Conservation (phyloP, 164 flowering plant genomes). For the Echeveria elegans region DNA sequence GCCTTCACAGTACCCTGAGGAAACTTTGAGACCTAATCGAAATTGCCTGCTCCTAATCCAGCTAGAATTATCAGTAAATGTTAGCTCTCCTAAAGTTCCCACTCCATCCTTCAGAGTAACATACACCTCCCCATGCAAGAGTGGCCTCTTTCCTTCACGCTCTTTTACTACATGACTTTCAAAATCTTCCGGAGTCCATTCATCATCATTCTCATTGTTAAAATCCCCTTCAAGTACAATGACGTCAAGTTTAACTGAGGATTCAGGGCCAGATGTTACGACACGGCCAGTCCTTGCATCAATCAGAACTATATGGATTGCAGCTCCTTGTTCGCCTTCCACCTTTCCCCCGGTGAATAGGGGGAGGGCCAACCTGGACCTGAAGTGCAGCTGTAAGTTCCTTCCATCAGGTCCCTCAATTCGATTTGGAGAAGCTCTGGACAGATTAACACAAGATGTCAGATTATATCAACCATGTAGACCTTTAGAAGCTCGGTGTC, state of each 20-base stretch:
- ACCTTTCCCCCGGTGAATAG: constrained; percentile 93
- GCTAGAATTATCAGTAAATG: constrained; percentile 96
- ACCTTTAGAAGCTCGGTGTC: background rate
- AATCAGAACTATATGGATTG: constrained; percentile 69
- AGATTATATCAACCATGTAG: background rate
- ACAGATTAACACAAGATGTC: constrained; percentile 7
- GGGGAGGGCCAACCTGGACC: constrained; percentile 68
- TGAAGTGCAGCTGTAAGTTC: constrained; percentile 74
- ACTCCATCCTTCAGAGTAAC: constrained; percentile 81
- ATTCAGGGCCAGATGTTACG: constrained; percentile 75
- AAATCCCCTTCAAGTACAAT: constrained; percentile 98
- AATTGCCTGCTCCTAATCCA: constrained; percentile 96
- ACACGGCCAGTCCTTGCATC: constrained; percentile 61
- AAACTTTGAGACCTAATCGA: constrained; percentile 80
- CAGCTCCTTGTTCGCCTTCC: constrained; percentile 94
- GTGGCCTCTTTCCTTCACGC: constrained; percentile 95
- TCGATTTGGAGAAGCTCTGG: constrained; percentile 75
- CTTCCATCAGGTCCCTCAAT: constrained; percentile 83
- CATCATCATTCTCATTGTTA: constrained; percentile 73
- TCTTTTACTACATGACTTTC: constrained; percentile 87
- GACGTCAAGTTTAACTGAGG: constrained; percentile 64
- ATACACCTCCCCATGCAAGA: constrained; percentile 79
- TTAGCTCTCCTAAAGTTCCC: constrained; percentile 83
- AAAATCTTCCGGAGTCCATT: constrained; percentile 80
- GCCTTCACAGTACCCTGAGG: constrained; percentile 64